Conservation (phyloP, 345 rosid genomes). For the Euphorbia pulcherrima region DNA sequence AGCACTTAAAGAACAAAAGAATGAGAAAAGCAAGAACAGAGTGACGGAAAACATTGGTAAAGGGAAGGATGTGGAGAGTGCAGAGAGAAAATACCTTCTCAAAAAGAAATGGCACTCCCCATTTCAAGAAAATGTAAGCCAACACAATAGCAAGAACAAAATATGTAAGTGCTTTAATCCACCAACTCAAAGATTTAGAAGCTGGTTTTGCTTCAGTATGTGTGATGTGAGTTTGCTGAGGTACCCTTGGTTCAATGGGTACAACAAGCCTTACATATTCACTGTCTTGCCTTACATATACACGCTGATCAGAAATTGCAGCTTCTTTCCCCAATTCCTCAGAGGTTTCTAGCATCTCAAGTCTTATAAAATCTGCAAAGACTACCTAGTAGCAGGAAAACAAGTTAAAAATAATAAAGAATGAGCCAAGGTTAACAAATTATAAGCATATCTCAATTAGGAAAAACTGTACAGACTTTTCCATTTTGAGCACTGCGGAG, state of each 20-base stretch:
- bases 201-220: slow-evolving; percentile 30
- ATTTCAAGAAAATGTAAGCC: slow-evolving; percentile 51
- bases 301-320: neutral
- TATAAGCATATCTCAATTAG: neutral
- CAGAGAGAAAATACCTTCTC: slow-evolving; percentile 43
- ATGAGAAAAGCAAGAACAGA: neutral
- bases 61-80: neutral
- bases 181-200: slow-evolving; percentile 41
- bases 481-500: too few species aligned
- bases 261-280: slow-evolving; percentile 73
- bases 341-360: slow-evolving; percentile 11
- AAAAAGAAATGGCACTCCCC: slow-evolving; percentile 83
- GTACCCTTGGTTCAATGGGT: slow-evolving; percentile 35
- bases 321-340: slow-evolving; percentile 6
- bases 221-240: slow-evolving; percentile 35
- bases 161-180: slow-evolving; percentile 51
- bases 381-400: neutral
- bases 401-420: neutral
- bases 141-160: slow-evolving; percentile 26
- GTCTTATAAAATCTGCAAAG: neutral
- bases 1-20: neutral
- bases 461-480: neutral
- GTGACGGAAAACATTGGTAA: neutral
- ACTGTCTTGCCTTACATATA: slow-evolving; percentile 49
- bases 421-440: too few species aligned